Base-by-base conservation (phyloP, 345 rosid genomes). In the Psidium guajava region DNA sequence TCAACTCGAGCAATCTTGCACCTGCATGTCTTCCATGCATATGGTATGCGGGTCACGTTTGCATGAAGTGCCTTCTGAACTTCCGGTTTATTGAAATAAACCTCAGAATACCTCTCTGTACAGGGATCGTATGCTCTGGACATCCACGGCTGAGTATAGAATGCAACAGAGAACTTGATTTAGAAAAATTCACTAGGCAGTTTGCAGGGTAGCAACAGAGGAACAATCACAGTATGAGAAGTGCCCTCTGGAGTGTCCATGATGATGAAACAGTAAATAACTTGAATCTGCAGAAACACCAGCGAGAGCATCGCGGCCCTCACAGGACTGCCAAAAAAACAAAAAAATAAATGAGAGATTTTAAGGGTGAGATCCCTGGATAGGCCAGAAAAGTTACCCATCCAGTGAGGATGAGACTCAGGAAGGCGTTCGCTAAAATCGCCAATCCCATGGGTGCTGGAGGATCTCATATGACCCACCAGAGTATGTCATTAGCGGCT, bases 11-110 rank as follows among this genome's bases (percentile, higher is more conserved):
- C 44, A 54, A 82, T 69, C 77, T 1, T 8, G 64, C 82, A 93
- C 99, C 99, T 96, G 99, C 98, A 97, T 5, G 94, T 83, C 87
- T 90, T 86, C 99, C 99, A 97, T 64, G 92, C 90, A 87, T 97
- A 96, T 47, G 91, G 85, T 73, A 97, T 88, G 77, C 93, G 85
- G 0, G 99, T 97, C 85, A 91, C 89, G 90, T 97, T 97, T 74
- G 98, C 99, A 89, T 97, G 99, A 87, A 97, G 88, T 69, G 98
- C 99, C 87, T 90, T 92, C 93, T 97, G 99, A 85, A 96, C 99
- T 88, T 96, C 95, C 0, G 92, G 99, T 69, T 21, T 91, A 90
- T 97, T 97, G 90, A 97, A 96, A 87, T 97, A 96, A 91, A 88
- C 82, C 77, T 83, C 82, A 1, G 99, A 92, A 90, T 96, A 91